Base-by-base conservation (phyloP, 306 rosid species). In the Quercus gilva region DNA sequence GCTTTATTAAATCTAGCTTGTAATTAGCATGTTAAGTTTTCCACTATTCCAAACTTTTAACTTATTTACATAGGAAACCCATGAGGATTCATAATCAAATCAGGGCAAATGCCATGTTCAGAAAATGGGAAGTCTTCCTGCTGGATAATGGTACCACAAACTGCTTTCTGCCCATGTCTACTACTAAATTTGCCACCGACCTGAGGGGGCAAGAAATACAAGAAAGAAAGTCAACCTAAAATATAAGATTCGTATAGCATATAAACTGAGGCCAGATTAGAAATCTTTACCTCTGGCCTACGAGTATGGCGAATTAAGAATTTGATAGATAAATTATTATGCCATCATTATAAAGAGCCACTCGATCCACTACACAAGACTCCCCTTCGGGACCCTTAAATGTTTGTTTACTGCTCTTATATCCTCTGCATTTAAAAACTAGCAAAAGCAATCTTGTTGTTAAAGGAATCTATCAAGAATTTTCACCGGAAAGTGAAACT, bases 91-190 rank as follows among this genome's bases (percentile, higher is more conserved):
- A 94, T 94, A 68, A 94, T 94, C 77, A 94, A 83, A 85, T 94
- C 99, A 10, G 97, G 97, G 84, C 99, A 94, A 76, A 94, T 90
- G 87, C 99, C 97, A 81, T 91, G 90, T 86, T 94, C 97, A 55
- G 94, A 90, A 89, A 94, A 94, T 3, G 99, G 99, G 33, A 94
- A 92, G 81, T 94, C 99, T 84, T 94, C 99, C 87, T 95, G 98
- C 72, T 83, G 94, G 78, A 95, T 92, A 82, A 95, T 90, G 60
- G 97, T 95, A 72, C 99, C 99, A 79, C 95, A 91, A 76, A 95
- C 99, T 83, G 98, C 99, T 84, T 95, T 95, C 86, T 95, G 97
- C 78, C 99, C 99, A 79, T 94, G 99, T 84, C 99, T 91, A 84
- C 99, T 94, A 86, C 99, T 94, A 82, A 94, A 94, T 87, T 94